Base-by-base conservation (phyloP, 306 rosid genomes). In the Prunus davidiana region DNA sequence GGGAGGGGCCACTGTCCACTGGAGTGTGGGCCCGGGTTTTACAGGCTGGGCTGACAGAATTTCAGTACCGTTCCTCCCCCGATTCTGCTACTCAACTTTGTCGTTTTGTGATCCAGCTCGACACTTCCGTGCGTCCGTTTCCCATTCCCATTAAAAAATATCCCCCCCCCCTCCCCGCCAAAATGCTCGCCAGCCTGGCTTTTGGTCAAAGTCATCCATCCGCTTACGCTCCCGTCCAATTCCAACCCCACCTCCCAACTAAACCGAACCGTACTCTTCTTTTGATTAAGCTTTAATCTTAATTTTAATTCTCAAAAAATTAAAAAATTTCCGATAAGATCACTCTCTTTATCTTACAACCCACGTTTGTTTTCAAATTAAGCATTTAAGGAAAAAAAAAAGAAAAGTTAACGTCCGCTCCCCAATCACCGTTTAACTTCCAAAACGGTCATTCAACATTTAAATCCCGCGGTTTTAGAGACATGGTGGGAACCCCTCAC, bases 11-110 rank as follows among this genome's bases (percentile, higher is more conserved):
- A 25, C 27, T 73, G 46, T 13, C 41, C 60, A 80, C 34, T 70
- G 69, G 54, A 63, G 76, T 43, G 73, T 66, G 74, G 84, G 75
- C 63, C 80, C 19, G n/a, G 25, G 73, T 10, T 74, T 77, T 83
- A 86, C 93, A 86, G 90, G 66, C 90, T 86, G 93, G 82, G 69
- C 58, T 76, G 83, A 77, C 92, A 61, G 4, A 52, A 64, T 34
- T 45, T 56, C 69, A 52, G 80, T 49, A 69, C 78, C 82, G 79
- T 84, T 76, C 80, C 66, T 73, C 83, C 79, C 77, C 86, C 64
- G 78, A 82, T 70, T 82, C 83, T 77, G 81, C 81, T 58, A 65
- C 76, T 72, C 71, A 52, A 20, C 4, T 73, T 82, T 82, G 87
- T 89, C 89, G 77, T 86, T 79, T 86, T 76, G 0, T 16, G 60